Conservation (phyloP, 306 rosid species). For the Senna siamea region DNA sequence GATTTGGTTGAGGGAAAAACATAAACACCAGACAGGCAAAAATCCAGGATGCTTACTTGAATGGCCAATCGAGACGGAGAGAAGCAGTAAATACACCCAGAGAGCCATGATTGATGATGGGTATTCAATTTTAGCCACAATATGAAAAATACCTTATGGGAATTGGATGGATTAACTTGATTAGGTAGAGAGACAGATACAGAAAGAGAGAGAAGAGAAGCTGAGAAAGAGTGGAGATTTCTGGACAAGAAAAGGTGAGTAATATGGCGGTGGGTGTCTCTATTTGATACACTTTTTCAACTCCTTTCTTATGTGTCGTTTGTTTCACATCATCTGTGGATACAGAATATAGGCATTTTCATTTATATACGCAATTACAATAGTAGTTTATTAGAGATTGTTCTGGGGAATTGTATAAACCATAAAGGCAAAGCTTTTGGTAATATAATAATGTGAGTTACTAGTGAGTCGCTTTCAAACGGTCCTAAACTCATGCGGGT, state of each 20-base stretch:
- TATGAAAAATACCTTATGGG: conserved; percentile 10
- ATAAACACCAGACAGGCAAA: not conserved
- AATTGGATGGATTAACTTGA: conserved; percentile 19
- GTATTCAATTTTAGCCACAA: conserved; percentile 4
- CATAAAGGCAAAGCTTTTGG: conserved; percentile 27
- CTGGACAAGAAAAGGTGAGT: conserved; percentile 37
- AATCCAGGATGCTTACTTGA: conserved; percentile 72
- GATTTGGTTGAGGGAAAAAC: conserved; percentile 10
- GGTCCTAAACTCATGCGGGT: conserved; percentile 65
- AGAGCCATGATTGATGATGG: conserved; percentile 62
- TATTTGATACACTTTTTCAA: conserved; percentile 41
- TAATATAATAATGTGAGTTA: too few relatives aligned
- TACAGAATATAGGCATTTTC: not conserved
- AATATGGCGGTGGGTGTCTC: conserved; percentile 38
- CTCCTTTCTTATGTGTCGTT: conserved; percentile 12
- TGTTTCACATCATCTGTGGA: not conserved
- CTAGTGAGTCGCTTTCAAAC: conserved; percentile 49
- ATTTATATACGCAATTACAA: not conserved
- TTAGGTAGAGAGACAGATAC: conserved; percentile 9
- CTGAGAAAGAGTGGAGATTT: too few relatives aligned
- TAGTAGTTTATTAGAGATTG: conserved; percentile 2
- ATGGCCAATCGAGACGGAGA: conserved; percentile 60
- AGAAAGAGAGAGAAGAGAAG: too few relatives aligned
- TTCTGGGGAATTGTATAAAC: conserved; percentile 47
- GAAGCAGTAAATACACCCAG: conserved; percentile 54